Conservation (phyloP, 768 basidiomycete genomes). For the Termitomyces titanicus region DNA sequence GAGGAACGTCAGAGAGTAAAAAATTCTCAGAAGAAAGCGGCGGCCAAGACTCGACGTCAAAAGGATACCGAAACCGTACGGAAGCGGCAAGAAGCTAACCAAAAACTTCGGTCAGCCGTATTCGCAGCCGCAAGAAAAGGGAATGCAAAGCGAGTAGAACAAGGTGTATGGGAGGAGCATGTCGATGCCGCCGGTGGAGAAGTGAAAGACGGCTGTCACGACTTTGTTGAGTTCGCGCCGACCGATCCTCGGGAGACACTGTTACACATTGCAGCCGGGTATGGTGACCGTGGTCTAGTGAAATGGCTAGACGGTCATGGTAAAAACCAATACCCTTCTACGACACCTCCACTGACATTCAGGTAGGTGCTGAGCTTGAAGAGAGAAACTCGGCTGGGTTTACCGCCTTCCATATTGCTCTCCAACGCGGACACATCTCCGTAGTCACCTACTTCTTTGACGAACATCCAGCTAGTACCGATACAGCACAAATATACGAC, state of each 20-base stretch:
- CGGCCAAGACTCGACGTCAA: constrained; percentile 46
- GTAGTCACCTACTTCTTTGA: constrained; percentile 63
- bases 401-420: constrained; percentile 66
- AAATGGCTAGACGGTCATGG: constrained; percentile 73
- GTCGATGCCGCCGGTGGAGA: constrained; percentile 76
- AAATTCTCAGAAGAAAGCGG: constrained; percentile 49
- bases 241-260: constrained; percentile 65
- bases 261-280: constrained; percentile 58
- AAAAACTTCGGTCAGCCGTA: constrained; percentile 53
- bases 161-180: constrained; percentile 63
- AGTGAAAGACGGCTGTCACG: constrained; percentile 51
- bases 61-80: constrained; percentile 48
- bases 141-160: constrained; percentile 51
- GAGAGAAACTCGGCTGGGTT: constrained; percentile 57
- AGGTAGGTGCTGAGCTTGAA: constrained; percentile 68
- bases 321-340: constrained; percentile 28
- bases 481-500: constrained; percentile 47
- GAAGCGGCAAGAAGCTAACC: constrained; percentile 43
- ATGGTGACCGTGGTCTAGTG: constrained; percentile 55
- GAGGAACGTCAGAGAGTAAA: constrained; percentile 58
- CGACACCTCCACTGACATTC: constrained; percentile 13
- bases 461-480: constrained; percentile 53
- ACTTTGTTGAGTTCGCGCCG: constrained; percentile 41
- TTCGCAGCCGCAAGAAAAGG: constrained; percentile 64
- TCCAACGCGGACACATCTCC: constrained; percentile 47